phyloP scores from a whole-genome alignment of 169 alveolate genomes.

The Plasmodium adleri region DNA sequence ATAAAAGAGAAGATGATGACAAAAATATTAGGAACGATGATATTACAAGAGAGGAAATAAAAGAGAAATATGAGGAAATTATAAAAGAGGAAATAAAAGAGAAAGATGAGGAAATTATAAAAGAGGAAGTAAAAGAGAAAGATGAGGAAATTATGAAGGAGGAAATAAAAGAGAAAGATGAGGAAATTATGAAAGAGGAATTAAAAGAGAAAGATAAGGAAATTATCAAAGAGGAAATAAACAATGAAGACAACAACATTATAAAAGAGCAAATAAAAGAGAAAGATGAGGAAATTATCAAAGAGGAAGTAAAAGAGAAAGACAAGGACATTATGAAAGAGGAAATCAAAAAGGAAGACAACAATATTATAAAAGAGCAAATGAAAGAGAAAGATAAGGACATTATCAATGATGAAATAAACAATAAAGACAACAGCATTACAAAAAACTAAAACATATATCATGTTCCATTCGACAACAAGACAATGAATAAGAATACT shows the following conservation, averaged over 20 bases:
- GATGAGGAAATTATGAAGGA: neutral
- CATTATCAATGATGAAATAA: neutral
- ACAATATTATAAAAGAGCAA: neutral
- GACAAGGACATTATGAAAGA: neutral
- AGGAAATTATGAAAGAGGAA: neutral
- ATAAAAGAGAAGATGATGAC: neutral
- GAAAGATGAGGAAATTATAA: neutral
- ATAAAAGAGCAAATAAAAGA: neutral
- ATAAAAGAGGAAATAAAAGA: neutral
- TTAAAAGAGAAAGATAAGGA: neutral
- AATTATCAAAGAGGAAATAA: neutral
- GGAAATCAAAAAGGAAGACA: neutral
- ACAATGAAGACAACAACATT: neutral
- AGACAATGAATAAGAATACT: too few species aligned
- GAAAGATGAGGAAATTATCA: neutral
- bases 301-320: neutral
- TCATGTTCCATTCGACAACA: too few species aligned
- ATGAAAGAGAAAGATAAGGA: neutral
- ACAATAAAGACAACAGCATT: neutral
- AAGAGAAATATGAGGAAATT: neutral
- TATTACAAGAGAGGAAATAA: neutral
- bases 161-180: neutral
- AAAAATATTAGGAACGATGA: neutral
- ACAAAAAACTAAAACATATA: too few species aligned
- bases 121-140: neutral